Percentiles rank a stretch among this genome's conserved stretches.
phyloP scores from a whole-genome alignment of 2,329 filamentous ascomycete species.

The Fusarium nematophilum region DNA sequence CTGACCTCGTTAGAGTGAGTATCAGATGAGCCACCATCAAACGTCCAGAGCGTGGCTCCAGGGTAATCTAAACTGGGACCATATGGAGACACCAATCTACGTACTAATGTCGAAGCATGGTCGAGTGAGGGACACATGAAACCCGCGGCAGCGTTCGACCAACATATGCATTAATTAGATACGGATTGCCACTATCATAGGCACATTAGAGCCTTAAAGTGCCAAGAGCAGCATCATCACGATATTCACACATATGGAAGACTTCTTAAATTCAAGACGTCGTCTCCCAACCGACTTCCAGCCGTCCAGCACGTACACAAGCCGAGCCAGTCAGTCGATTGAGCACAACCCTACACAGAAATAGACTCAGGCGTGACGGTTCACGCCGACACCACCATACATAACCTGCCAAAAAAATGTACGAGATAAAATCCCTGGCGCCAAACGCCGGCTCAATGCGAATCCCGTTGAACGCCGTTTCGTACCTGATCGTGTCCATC shows the following conservation, averaged over 20 bases:
- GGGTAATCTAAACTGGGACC: too few species aligned
- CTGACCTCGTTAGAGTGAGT: too few species aligned
- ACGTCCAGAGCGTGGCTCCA: too few species aligned
- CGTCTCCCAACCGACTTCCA: background rate
- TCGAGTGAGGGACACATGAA: too few species aligned
- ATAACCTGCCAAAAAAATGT: slow-evolving; percentile 28
- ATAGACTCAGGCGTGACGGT: slow-evolving; percentile 4
- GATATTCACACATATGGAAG: background rate
- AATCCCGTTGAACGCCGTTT: slow-evolving; percentile 40
- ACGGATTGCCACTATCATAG: too few species aligned
- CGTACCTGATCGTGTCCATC: slow-evolving; percentile 43
- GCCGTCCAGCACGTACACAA: background rate
- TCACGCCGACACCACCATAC: slow-evolving; percentile 18
- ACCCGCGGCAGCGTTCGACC: too few species aligned
- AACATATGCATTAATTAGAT: too few species aligned
- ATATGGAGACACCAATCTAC: too few species aligned
- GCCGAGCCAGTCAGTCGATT: background rate
- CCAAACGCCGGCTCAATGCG: slow-evolving; percentile 44
- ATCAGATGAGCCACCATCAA: too few species aligned
- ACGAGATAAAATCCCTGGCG: slow-evolving; percentile 27
- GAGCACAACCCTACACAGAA: slow-evolving; percentile 8
- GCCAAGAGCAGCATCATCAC: too few species aligned
- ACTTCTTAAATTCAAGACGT: background rate
- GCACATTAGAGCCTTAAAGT: too few species aligned
- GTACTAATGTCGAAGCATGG: too few species aligned